Evolutionary conservation across 441 rosid species (phyloP).

Genomic region (Theobroma grandiflorum): DNA sequence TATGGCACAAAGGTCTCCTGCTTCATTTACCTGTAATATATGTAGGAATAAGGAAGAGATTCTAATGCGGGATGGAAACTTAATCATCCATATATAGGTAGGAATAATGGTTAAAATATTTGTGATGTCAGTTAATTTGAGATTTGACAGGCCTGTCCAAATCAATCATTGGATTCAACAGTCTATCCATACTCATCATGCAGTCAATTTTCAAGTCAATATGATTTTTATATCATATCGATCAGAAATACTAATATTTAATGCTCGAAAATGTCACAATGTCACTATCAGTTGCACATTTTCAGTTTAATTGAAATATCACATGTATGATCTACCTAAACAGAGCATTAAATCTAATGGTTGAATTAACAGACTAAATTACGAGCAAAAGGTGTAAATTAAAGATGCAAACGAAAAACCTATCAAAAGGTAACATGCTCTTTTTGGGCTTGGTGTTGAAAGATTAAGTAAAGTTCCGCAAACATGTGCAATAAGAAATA

Average conservation of each 20-base stretch:
- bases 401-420: not conserved
- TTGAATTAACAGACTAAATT: not conserved
- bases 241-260: not conserved
- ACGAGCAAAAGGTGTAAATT: not conserved
- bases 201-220: not conserved
- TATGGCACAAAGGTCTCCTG: constrained; percentile 73
- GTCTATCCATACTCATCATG: not conserved
- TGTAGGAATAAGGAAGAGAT: not conserved
- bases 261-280: not conserved
- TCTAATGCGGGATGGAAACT: not conserved
- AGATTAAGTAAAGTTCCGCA: not conserved
- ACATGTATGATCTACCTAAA: not conserved
- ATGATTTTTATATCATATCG: not conserved
- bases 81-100: not conserved
- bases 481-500: not conserved
- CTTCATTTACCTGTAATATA: constrained; percentile 53
- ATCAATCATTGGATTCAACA: not conserved
- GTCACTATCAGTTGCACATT: not conserved
- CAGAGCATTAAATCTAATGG: not conserved
- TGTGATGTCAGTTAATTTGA: not conserved
- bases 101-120: constrained; percentile 7
- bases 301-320: not conserved
- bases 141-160: not conserved
- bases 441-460: not conserved
- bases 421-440: not conserved